A percentile compares a stretch with the other conserved stretches of the same genome.
These are phyloP conservation scores for Avicennia marina DNA, from an alignment of 257 asterid species.

Conservation along the genomic window DNA sequence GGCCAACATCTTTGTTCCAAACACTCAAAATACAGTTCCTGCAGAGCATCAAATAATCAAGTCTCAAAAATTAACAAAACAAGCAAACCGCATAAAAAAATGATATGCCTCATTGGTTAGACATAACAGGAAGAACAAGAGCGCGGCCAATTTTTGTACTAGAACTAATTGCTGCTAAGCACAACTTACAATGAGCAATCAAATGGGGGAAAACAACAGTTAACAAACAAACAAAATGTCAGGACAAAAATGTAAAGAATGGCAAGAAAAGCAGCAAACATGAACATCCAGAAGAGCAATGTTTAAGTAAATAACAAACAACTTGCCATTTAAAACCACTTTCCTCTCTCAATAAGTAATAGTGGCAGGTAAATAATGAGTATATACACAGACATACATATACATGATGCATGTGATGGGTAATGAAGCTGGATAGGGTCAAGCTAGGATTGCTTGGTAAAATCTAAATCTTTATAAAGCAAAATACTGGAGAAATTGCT, in stretches of 20 bases:
- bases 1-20: conserved; percentile 94
- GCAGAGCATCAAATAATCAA: conserved; percentile 35
- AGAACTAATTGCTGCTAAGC: not conserved
- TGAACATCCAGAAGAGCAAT: too few relatives aligned
- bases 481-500: not conserved
- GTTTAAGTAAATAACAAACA: too few relatives aligned
- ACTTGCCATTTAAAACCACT: too few relatives aligned
- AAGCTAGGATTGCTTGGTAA: too few relatives aligned
- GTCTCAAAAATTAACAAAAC: conserved; percentile 15
- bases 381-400: not conserved
- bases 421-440: too few relatives aligned
- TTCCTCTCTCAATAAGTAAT: too few relatives aligned
- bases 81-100: not conserved
- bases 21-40: conserved; percentile 81
- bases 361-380: too few relatives aligned
- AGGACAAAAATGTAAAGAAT: conserved; percentile 8
- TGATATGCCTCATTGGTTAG: too few relatives aligned
- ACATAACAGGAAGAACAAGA: not conserved
- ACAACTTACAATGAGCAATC: conserved; percentile 7
- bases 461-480: too few relatives aligned
- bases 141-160: not conserved
- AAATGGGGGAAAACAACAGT: not conserved
- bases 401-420: not conserved
- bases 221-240: not conserved
- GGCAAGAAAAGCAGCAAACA: not conserved